These are phyloP conservation scores for Thermothelomyces thermophilus DNA, from an alignment of 2,329 filamentous ascomycete genomes.

Conservation along the genomic window DNA sequence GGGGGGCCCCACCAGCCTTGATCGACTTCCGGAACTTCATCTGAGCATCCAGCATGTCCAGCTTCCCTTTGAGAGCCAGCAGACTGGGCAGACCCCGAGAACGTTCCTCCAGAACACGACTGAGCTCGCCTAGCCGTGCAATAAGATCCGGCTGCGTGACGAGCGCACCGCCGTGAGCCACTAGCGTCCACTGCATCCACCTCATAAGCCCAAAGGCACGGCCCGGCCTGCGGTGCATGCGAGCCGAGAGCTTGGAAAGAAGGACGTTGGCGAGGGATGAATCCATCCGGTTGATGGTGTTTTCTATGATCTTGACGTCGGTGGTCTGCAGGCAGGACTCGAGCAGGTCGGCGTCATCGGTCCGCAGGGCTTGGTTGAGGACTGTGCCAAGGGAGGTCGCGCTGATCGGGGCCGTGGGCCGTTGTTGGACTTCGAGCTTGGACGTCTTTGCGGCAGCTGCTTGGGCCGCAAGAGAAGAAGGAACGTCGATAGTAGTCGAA, in stretches of 20 bases:
- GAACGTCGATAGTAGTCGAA: slow-evolving; percentile 71
- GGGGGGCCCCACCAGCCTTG: slow-evolving; percentile 27
- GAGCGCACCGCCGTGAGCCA: slow-evolving; percentile 86
- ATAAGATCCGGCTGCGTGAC: slow-evolving; percentile 80
- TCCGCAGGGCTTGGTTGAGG: slow-evolving; percentile 86
- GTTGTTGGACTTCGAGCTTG: slow-evolving; percentile 31
- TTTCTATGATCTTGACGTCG: slow-evolving; percentile 69
- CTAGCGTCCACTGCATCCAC: slow-evolving; percentile 93
- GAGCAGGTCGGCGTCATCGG: slow-evolving; percentile 81
- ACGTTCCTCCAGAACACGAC: slow-evolving; percentile 81
- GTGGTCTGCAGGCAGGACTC: slow-evolving; percentile 84
- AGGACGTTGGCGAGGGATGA: slow-evolving; percentile 73
- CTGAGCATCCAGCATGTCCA: slow-evolving; percentile 90
- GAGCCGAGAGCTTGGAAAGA: slow-evolving; percentile 76
- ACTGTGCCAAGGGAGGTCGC: slow-evolving; percentile 83
- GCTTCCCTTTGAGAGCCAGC: slow-evolving; percentile 84
- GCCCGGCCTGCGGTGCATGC: slow-evolving; percentile 80
- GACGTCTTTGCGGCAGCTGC: slow-evolving; percentile 30
- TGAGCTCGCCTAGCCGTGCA: slow-evolving; percentile 68
- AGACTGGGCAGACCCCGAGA: slow-evolving; percentile 75
- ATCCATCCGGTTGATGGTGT: slow-evolving; percentile 85
- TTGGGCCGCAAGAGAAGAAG: slow-evolving; percentile 47
- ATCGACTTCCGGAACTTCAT: slow-evolving; percentile 62
- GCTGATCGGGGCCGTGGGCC: slow-evolving; percentile 52
- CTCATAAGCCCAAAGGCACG: slow-evolving; percentile 84